Evolutionary conservation across 1,139 yeast genomes (phyloP).

Genomic region (Blastobotrys petasosporus): DNA sequence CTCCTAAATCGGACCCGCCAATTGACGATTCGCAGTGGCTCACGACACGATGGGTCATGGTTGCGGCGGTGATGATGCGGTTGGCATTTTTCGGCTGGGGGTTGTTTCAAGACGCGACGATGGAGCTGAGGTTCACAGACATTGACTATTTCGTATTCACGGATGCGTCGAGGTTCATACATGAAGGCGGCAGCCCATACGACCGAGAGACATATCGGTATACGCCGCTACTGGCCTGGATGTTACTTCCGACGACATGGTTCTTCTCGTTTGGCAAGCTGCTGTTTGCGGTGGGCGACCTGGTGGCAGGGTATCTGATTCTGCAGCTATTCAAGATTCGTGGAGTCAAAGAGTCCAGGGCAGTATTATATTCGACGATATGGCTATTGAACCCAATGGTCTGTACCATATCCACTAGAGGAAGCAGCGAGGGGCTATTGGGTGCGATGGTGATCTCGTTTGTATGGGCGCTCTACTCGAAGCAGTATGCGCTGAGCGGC

Average conservation of each 20-base stretch:
- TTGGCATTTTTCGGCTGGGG: slow-evolving; percentile 74
- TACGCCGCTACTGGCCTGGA: slow-evolving; percentile 85
- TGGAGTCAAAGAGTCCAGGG: slow-evolving; percentile 31
- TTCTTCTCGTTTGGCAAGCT: slow-evolving; percentile 69
- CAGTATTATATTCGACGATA: slow-evolving; percentile 45
- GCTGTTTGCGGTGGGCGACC: slow-evolving; percentile 69
- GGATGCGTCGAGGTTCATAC: slow-evolving; percentile 79
- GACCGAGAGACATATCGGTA: slow-evolving; percentile 82
- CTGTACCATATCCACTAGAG: slow-evolving; percentile 84
- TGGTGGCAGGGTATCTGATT: slow-evolving; percentile 71
- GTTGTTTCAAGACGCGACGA: slow-evolving; percentile 71
- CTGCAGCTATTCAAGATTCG: slow-evolving; percentile 39
- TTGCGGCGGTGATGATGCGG: slow-evolving; percentile 33
- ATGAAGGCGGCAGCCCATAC: slow-evolving; percentile 65
- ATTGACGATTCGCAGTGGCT: slow-evolving; percentile 3
- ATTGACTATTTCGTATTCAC: slow-evolving; percentile 90
- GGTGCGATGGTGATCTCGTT: slow-evolving; percentile 69
- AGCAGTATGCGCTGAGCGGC: slow-evolving; percentile 48
- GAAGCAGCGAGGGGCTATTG: slow-evolving; percentile 85
- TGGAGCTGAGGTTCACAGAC: slow-evolving; percentile 84
- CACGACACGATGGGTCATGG: slow-evolving; percentile 5
- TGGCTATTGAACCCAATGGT: slow-evolving; percentile 98
- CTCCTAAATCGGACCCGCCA: neutral
- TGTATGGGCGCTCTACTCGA: slow-evolving; percentile 42
- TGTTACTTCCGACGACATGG: slow-evolving; percentile 58